Conservation (phyloP, 106 monocot species). For the Dendrobium huoshanense region DNA sequence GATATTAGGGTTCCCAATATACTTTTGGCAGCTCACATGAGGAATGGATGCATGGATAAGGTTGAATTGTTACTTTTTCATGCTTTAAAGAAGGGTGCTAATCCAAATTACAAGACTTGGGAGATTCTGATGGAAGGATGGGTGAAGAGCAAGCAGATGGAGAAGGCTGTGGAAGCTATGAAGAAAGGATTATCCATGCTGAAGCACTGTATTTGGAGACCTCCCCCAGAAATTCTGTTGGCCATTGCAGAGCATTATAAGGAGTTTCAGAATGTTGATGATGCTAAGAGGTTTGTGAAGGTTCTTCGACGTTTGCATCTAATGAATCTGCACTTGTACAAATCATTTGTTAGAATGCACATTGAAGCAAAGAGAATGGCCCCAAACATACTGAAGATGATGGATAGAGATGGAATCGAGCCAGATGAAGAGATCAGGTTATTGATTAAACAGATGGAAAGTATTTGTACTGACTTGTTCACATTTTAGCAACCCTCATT, state of each 20-base stretch:
- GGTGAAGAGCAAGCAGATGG: slow-evolving; percentile 51
- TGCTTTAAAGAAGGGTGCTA: slow-evolving; percentile 31
- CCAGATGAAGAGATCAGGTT: slow-evolving; percentile 32
- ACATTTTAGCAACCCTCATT: background rate
- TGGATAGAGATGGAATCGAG: slow-evolving; percentile 33
- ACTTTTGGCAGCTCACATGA: slow-evolving; percentile 70
- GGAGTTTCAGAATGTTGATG: slow-evolving; percentile 21
- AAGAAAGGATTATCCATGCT: slow-evolving; percentile 58
- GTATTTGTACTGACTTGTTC: background rate
- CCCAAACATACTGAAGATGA: slow-evolving; percentile 24
- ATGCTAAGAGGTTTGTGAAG: slow-evolving; percentile 29
- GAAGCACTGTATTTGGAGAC: slow-evolving; percentile 63
- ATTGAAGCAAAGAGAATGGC: slow-evolving; percentile 18
- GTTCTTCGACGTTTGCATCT: slow-evolving; percentile 28
- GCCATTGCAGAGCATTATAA: slow-evolving; percentile 38
- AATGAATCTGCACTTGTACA: slow-evolving; percentile 59
- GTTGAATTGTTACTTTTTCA: slow-evolving; percentile 51
- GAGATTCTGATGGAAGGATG: slow-evolving; percentile 28
- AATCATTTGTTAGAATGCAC: slow-evolving; percentile 45
- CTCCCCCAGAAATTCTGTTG: slow-evolving; percentile 10
- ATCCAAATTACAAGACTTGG: background rate
- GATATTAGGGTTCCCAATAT: slow-evolving; percentile 74
- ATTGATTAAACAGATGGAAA: slow-evolving; percentile 8
- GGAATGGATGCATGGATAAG: slow-evolving; percentile 63
- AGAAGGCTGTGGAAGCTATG: slow-evolving; percentile 74